phyloP scores from a whole-genome alignment of 164 flowering plant genomes.

The Chimonanthus praecox region DNA sequence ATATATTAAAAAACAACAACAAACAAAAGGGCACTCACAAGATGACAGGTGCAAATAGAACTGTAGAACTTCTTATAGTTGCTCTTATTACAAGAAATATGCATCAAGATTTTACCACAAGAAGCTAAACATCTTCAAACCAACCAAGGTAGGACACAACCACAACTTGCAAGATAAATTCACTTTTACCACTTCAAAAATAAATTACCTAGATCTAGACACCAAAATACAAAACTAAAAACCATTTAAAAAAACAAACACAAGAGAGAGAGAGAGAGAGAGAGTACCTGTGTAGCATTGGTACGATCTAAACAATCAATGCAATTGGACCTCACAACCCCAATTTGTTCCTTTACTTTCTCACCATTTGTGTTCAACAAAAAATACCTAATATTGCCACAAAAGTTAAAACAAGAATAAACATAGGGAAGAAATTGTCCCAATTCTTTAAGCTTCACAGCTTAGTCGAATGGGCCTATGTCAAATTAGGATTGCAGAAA shows the following conservation, averaged over 20 bases:
- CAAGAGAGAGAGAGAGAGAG: too few relatives aligned
- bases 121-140: not conserved
- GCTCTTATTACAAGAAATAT: not conserved
- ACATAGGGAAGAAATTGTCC: not conserved
- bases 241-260: too few relatives aligned
- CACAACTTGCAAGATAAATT: too few relatives aligned
- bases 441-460: not conserved
- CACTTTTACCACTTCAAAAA: not conserved
- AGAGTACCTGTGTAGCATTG: slow-evolving; percentile 82
- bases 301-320: slow-evolving; percentile 98
- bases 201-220: not conserved
- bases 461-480: not conserved
- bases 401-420: not conserved
- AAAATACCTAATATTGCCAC: slow-evolving; percentile 47
- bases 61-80: not conserved
- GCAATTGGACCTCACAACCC: slow-evolving; percentile 88
- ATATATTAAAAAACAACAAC: not conserved
- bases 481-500: not conserved
- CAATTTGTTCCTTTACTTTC: slow-evolving; percentile 79
- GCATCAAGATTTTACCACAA: not conserved
- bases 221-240: not conserved
- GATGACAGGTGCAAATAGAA: not conserved
- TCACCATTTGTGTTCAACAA: slow-evolving; percentile 70
- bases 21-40: not conserved
- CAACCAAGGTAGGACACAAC: not conserved